Evolutionary conservation across 306 rosid species (phyloP).

Genomic region (Phaseolus lunatus): DNA sequence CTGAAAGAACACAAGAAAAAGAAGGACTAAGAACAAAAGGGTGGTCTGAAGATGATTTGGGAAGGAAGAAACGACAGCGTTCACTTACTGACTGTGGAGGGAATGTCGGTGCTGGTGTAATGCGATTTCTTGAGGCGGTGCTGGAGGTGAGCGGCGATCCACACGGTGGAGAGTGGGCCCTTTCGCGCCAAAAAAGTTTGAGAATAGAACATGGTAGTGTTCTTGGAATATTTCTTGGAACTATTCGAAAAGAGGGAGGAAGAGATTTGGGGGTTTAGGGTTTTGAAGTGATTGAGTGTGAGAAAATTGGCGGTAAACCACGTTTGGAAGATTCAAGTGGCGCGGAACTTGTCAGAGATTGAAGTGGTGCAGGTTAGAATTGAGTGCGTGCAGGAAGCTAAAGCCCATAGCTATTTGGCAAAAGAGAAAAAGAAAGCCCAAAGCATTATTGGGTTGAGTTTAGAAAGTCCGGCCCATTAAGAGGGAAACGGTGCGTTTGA

Average conservation of each 20-base stretch:
- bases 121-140: constrained; percentile 84
- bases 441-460: too few relatives aligned
- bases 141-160: constrained; percentile 97
- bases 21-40: too few relatives aligned
- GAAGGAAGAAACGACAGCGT: neutral
- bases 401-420: too few relatives aligned
- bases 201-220: constrained; percentile 73
- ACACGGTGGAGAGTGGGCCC: constrained; percentile 86
- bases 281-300: neutral
- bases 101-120: constrained; percentile 70
- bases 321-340: neutral
- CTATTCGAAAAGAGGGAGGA: neutral
- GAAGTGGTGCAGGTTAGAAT: too few relatives aligned
- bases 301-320: constrained; percentile 38
- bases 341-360: neutral
- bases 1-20: constrained; percentile 43
- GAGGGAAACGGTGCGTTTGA: too few relatives aligned
- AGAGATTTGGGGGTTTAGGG: neutral
- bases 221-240: neutral
- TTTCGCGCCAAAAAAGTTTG: constrained; percentile 86
- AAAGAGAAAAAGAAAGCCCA: too few relatives aligned
- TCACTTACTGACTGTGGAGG: constrained; percentile 74
- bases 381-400: too few relatives aligned
- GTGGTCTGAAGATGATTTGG: neutral
- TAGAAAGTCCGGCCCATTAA: too few relatives aligned